Conservation (phyloP, 2,329 filamentous ascomycete genomes). For the Beauveria australis region DNA sequence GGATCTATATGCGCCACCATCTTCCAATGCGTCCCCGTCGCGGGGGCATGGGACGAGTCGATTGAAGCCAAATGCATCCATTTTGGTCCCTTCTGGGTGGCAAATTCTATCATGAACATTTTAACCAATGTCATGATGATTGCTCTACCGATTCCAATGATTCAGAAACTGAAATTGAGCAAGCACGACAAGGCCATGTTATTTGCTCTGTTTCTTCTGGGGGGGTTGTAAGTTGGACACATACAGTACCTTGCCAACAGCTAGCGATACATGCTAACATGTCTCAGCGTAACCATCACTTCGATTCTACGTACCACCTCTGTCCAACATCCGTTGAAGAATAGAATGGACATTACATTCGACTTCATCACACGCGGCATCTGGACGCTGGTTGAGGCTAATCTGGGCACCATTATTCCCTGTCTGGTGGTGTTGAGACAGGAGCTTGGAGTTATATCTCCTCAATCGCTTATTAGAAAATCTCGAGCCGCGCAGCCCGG, state of each 20-base stretch:
- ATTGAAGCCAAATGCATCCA: constrained; percentile 34
- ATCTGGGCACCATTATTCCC: constrained; percentile 28
- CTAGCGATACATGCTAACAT: not conserved
- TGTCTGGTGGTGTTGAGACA: constrained; percentile 24
- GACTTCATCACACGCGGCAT: constrained; percentile 18
- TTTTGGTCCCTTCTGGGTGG: constrained; percentile 34
- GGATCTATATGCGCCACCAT: constrained; percentile 34
- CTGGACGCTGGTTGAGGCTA: constrained; percentile 31
- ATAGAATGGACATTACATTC: constrained; percentile 23
- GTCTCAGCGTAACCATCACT: constrained; percentile 23
- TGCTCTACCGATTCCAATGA: constrained; percentile 26
- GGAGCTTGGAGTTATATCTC: constrained; percentile 14
- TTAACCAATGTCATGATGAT: constrained; percentile 29
- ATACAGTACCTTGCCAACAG: too few relatives aligned
- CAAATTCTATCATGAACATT: constrained; percentile 33
- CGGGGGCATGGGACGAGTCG: constrained; percentile 32
- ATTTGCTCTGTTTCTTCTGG: constrained; percentile 29
- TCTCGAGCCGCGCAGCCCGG: not conserved
- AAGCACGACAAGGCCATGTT: constrained; percentile 25
- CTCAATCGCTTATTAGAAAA: constrained; percentile 12
- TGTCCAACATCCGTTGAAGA: constrained; percentile 23
- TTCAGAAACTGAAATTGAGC: constrained; percentile 25
- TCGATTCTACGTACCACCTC: constrained; percentile 30
- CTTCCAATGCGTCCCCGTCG: constrained; percentile 38
- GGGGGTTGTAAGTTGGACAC: constrained; percentile 24